These are phyloP conservation scores for Xylaria sp. DNA, from an alignment of 2,329 filamentous ascomycete species.

Conservation along the genomic window DNA sequence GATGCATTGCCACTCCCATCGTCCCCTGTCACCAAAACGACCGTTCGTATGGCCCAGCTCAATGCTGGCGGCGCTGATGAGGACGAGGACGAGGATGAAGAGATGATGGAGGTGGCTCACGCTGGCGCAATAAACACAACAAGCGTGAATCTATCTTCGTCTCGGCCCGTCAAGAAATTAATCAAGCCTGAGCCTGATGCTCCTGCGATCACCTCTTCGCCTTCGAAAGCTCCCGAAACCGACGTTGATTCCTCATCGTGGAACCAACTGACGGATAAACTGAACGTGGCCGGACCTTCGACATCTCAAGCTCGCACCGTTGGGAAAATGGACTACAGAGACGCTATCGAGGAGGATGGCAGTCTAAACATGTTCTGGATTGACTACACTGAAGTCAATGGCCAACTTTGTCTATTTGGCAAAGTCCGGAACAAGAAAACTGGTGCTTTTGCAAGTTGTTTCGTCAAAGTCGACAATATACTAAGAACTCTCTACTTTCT, in stretches of 20 bases:
- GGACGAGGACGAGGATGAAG: conserved; percentile 69
- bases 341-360: conserved; percentile 90
- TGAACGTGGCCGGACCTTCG: conserved; percentile 79
- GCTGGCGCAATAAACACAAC: conserved; percentile 61
- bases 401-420: conserved; percentile 87
- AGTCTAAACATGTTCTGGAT: conserved; percentile 95
- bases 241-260: conserved; percentile 75
- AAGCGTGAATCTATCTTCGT: conserved; percentile 80
- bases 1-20: conserved; percentile 68
- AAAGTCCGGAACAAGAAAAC: conserved; percentile 90
- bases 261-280: conserved; percentile 78
- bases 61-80: conserved; percentile 52
- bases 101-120: conserved; percentile 82
- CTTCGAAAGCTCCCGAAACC: conserved; percentile 53
- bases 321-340: conserved; percentile 76
- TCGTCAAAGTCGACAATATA: conserved; percentile 94
- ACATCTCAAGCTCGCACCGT: conserved; percentile 56
- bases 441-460: conserved; percentile 77
- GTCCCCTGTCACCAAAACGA: conserved; percentile 75
- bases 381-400: conserved; percentile 89
- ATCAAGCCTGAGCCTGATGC: conserved; percentile 63
- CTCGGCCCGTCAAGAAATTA: conserved; percentile 69
- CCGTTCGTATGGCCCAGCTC: conserved; percentile 60
- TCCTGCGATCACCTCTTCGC: conserved; percentile 71
- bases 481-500: conserved; percentile 89